Evolutionary conservation across 75 land plant species (phyloP), one percentile per base, ranked within the genome.

Genomic region (Ceratopteris richardii): DNA sequence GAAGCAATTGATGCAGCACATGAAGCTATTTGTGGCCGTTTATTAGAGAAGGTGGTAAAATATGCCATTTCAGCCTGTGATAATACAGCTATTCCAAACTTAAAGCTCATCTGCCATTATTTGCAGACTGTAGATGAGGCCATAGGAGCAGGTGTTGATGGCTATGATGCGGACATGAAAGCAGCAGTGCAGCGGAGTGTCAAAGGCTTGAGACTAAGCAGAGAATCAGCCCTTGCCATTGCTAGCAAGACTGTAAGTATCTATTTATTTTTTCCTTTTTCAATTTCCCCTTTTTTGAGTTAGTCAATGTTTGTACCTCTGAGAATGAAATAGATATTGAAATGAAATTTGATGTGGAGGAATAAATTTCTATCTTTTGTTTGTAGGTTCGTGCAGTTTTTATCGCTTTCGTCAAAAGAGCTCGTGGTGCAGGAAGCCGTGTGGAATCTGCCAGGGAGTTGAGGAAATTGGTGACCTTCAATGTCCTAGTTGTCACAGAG

Each of bases 391-490:
- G 98, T 5, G 63, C 48, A 65, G 57, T 83, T 36, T 86, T 94
- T 55, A 39, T 79, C 25, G 81, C 61, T 44, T 89, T 80, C 66
- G 60, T 94, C 40, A 76, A 80, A 62, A 74, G 81, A 26, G 61
- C 96, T 30, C 72, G 72, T 51, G 63, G 68, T 22, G 81, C 81
- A 46, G 85, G 77, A 7, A 81, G 63, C 66, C 78, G 79, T 19
- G 66, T 66, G 25, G 91, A 89, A 60, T 26, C 85, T 47, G 87
- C 83, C 40, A 74, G 77, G 55, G 98, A 83, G 73, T 77, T 94
- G 55, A 85, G 80, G 65, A 86, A 94, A 66, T 65, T 94, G 98
- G 69, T 94, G 24, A 63, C 73, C 21, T 94, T 94, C 68, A 94
- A 90, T 59, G 66, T 70, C 4, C 54, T 79, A 62, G 96, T 86